Conservation (phyloP, 2,329 filamentous ascomycete genomes). For the Colletotrichum filicis region DNA sequence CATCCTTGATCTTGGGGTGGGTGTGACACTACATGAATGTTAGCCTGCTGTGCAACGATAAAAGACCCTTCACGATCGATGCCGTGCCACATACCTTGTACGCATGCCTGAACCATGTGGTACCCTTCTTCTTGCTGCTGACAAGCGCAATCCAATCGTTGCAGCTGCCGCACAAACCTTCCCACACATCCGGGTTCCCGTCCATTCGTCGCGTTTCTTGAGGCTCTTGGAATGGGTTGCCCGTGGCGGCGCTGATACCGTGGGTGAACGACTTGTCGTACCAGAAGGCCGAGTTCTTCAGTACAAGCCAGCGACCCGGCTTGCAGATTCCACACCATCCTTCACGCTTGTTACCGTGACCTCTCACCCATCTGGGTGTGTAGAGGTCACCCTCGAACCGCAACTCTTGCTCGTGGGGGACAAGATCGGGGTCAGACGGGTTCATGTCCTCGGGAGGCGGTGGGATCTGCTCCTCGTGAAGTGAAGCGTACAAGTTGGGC, state of each 20-base stretch:
- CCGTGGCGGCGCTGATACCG: constrained; percentile 85
- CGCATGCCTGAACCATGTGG: constrained; percentile 89
- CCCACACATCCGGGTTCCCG: constrained; percentile 84
- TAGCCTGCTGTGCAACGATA: constrained; percentile 35
- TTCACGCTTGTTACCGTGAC: constrained; percentile 87
- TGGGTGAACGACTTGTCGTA: constrained; percentile 94
- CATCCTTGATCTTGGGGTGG: constrained; percentile 77
- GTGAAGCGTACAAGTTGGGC: constrained; percentile 80
- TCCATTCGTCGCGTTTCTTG: constrained; percentile 81
- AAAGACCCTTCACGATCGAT: constrained; percentile 1
- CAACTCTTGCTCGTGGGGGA: constrained; percentile 82
- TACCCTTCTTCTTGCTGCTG: constrained; percentile 92
- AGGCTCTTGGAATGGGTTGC: constrained; percentile 81
- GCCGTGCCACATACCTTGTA: constrained; percentile 73
- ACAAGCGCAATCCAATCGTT: constrained; percentile 85
- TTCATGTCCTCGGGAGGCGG: constrained; percentile 87
- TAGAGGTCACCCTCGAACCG: constrained; percentile 86
- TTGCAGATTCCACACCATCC: constrained; percentile 93
- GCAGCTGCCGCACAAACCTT: constrained; percentile 81
- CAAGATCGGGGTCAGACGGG: constrained; percentile 77
- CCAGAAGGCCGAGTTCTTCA: constrained; percentile 94
- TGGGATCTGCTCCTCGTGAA: constrained; percentile 78
- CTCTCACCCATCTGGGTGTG: constrained; percentile 85
- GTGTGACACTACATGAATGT: constrained; percentile 68
- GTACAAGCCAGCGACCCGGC: constrained; percentile 83